Evolutionary conservation across 2,329 filamentous ascomycete species (phyloP).

Genomic region (Achaetomium macrosporum): DNA sequence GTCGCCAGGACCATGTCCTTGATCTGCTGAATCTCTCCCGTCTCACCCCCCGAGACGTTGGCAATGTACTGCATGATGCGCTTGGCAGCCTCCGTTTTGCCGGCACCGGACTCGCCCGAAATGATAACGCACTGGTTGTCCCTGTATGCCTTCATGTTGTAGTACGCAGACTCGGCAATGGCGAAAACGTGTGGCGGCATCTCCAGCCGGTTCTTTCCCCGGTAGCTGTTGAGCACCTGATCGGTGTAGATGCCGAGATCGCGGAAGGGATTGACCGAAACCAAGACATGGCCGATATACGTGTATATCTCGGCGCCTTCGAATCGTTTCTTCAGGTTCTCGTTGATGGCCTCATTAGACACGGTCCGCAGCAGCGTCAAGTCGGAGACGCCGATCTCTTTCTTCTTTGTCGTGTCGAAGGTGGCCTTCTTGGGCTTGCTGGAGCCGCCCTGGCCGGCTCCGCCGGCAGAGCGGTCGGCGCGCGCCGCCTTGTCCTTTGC

Average conservation of each 20-base stretch:
- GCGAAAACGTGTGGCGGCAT: conserved; percentile 94
- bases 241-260: conserved; percentile 98
- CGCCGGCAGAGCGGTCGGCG: conserved; percentile 38
- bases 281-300: conserved; percentile 98
- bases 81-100: conserved; percentile 98
- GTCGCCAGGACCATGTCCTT: conserved; percentile 99
- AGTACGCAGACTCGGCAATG: conserved; percentile 92
- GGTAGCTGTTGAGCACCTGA: conserved; percentile 84
- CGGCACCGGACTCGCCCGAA: conserved; percentile 94
- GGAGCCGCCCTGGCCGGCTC: conserved; percentile 35
- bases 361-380: conserved; percentile 97
- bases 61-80: conserved; percentile 99
- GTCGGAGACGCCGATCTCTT: conserved; percentile 97
- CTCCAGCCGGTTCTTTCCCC: conserved; percentile 94
- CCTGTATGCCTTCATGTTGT: conserved; percentile 99
- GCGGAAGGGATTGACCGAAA: conserved; percentile 96
- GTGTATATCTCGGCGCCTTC: conserved; percentile 98
- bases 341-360: conserved; percentile 98
- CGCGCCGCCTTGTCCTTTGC: conserved; percentile 43
- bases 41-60: conserved; percentile 80
- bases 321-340: conserved; percentile 97
- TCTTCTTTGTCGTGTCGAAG: conserved; percentile 96
- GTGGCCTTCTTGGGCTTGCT: conserved; percentile 86
- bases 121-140: conserved; percentile 99
- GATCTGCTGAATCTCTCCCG: conserved; percentile 87